phyloP scores from a whole-genome alignment of 495 filamentous ascomycete genomes.

The Trichoderma gamsii region DNA sequence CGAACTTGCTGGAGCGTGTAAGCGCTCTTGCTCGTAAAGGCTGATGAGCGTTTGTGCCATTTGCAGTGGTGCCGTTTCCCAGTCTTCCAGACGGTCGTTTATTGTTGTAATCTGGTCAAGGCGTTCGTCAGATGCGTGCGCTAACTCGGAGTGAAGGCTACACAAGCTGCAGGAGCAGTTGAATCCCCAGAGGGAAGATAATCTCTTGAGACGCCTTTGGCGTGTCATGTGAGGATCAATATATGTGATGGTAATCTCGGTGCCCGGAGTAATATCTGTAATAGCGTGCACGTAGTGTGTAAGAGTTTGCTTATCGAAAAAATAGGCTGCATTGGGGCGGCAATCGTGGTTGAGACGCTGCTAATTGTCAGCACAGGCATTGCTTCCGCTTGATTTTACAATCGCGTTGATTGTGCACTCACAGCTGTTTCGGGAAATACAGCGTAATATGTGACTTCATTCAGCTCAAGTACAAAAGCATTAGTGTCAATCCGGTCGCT shows the following conservation, averaged over 20 bases:
- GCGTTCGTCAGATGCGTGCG: slow-evolving; percentile 30
- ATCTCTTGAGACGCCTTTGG: slow-evolving; percentile 22
- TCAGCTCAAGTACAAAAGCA: slow-evolving; percentile 26
- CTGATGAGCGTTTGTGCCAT: slow-evolving; percentile 35
- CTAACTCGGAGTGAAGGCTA: slow-evolving; percentile 19
- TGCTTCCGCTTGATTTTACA: neutral
- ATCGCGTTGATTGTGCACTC: neutral
- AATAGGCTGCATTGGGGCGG: slow-evolving; percentile 39
- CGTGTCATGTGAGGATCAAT: slow-evolving; percentile 32
- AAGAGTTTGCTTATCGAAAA: slow-evolving; percentile 30
- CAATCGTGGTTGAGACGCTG: slow-evolving; percentile 41
- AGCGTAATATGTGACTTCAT: slow-evolving; percentile 16
- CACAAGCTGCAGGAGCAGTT: slow-evolving; percentile 33
- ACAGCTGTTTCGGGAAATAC: slow-evolving; percentile 25
- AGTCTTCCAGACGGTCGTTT: slow-evolving; percentile 25
- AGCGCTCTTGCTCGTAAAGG: slow-evolving; percentile 33
- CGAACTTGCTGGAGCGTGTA: slow-evolving; percentile 20
- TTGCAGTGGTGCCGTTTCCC: slow-evolving; percentile 25
- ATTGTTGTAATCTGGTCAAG: slow-evolving; percentile 29
- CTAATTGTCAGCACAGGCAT: neutral
- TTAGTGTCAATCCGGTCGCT: slow-evolving; percentile 28
- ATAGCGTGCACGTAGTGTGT: slow-evolving; percentile 34
- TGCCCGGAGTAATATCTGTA: slow-evolving; percentile 29
- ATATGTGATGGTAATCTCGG: slow-evolving; percentile 37
- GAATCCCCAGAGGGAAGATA: slow-evolving; percentile 37